Base-by-base conservation (phyloP, 495 filamentous ascomycete genomes). In the Neurospora terricola region DNA sequence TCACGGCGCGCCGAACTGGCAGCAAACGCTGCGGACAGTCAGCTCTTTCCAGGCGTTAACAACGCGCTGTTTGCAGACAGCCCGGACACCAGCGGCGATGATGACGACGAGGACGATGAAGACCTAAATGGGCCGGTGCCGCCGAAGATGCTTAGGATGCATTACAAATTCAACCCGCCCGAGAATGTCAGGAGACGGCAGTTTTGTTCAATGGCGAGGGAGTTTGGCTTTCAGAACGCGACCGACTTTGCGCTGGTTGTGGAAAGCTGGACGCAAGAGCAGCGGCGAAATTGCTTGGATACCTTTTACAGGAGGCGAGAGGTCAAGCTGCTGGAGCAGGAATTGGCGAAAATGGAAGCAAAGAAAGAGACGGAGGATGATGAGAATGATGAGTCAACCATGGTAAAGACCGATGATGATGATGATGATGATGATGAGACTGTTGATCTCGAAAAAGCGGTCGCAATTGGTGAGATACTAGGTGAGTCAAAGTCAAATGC, bases 161-260 rank as follows among this genome's bases (percentile, higher is more conserved):
- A 86, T 36, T 92, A 91, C 81, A 84, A 82, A 70, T 97, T 94
- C 77, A 88, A 92, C 62, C 96, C 96, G 0, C 92, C 93, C 0
- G 81, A 83, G 66, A 89, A 89, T 34, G 93, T 98, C 16, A 89
- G 87, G 84, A 88, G 85, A 72, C 85, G 96, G 43, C 96, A 98
- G 78, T 96, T 99, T 76, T 96, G 94, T 80, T 91, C 88, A 23
- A 97, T 98, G 93, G 93, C 94, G 9, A 86, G 85, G 77, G 86
- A 86, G 59, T 92, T 94, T 81, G 93, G 93, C 45, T 97, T 93
- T 79, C 80, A 84, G 7, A 89, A 88, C 82, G 90, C 89, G 8
- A 91, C 88, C 8, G 92, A 97, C 75, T 99, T 99, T 87, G 96
- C 94, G 66, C 86, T 97, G 62, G 91, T 94, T 10, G 96, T 99